These are phyloP conservation scores for Thalia dealbata DNA, from an alignment of 176 grass and related monocot species.

Conservation along the genomic window DNA sequence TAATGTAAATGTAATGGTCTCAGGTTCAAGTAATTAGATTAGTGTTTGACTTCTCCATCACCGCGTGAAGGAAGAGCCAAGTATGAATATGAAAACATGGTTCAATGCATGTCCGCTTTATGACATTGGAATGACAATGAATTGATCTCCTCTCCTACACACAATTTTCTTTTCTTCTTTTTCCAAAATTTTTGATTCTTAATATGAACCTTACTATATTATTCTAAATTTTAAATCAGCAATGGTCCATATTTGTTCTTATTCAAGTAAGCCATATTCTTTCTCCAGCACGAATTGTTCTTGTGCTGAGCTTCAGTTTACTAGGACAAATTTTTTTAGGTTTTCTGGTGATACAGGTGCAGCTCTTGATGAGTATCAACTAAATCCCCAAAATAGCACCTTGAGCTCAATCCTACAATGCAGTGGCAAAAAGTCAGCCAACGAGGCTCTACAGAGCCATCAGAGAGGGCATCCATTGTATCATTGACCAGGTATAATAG, in stretches of 20 bases:
- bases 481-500: slow-evolving; percentile 51
- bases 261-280: slow-evolving; percentile 34
- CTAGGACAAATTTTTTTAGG: slow-evolving; percentile 20
- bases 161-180: too few relatives aligned
- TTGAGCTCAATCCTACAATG: slow-evolving; percentile 69
- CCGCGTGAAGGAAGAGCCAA: too few relatives aligned
- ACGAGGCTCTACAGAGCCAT: slow-evolving; percentile 44
- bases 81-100: too few relatives aligned
- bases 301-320: neutral
- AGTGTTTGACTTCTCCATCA: too few relatives aligned
- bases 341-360: slow-evolving; percentile 64
- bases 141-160: too few relatives aligned
- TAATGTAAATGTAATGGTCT: too few relatives aligned
- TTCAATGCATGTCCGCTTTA: too few relatives aligned
- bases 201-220: too few relatives aligned
- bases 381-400: slow-evolving; percentile 71
- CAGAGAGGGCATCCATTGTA: slow-evolving; percentile 50
- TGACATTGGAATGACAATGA: too few relatives aligned
- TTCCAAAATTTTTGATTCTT: too few relatives aligned
- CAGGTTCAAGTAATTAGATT: too few relatives aligned
- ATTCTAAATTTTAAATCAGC: too few relatives aligned
- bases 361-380: slow-evolving; percentile 65
- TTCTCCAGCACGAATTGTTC: neutral
- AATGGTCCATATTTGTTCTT: slow-evolving; percentile 81
- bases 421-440: slow-evolving; percentile 31